Percentiles rank a stretch among this genome's conserved stretches.
phyloP scores from a whole-genome alignment of 768 basidiomycete species.

The Russula sp. region DNA sequence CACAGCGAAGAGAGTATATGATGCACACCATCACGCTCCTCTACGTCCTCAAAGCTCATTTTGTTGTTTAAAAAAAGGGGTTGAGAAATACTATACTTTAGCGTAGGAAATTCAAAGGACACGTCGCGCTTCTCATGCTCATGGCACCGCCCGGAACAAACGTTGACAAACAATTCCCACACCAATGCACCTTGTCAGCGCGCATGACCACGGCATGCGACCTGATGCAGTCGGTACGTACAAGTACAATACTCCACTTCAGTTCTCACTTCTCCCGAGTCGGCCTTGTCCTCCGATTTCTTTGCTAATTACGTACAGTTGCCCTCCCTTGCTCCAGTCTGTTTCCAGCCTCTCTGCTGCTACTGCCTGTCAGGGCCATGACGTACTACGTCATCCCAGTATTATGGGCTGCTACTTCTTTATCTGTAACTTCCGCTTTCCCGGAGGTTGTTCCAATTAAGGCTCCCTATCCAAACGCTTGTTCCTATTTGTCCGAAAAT shows the following conservation, averaged over 20 bases:
- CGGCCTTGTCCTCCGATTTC: too few relatives aligned
- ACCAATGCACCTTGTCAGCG: neutral
- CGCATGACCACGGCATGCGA: too few relatives aligned
- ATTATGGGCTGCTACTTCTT: neutral
- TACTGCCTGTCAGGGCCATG: neutral
- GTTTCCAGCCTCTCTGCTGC: neutral
- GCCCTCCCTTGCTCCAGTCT: neutral
- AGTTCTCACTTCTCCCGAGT: neutral
- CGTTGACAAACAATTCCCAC: neutral
- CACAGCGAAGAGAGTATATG: neutral
- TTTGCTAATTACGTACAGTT: neutral
- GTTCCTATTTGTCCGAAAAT: neutral
- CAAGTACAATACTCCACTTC: neutral
- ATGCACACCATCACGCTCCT: constrained; percentile 85
- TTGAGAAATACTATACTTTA: neutral
- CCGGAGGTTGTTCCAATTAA: neutral
- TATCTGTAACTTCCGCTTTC: neutral
- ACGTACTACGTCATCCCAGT: neutral
- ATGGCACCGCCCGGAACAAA: neutral
- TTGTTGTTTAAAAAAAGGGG: neutral
- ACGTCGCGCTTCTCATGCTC: constrained; percentile 18
- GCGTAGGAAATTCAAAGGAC: constrained; percentile 12
- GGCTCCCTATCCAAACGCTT: neutral
- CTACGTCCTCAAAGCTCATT: constrained; percentile 90
- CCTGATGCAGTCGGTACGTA: too few relatives aligned